Evolutionary conservation across 306 rosid species (phyloP).

Genomic region (Mucuna pruriens): DNA sequence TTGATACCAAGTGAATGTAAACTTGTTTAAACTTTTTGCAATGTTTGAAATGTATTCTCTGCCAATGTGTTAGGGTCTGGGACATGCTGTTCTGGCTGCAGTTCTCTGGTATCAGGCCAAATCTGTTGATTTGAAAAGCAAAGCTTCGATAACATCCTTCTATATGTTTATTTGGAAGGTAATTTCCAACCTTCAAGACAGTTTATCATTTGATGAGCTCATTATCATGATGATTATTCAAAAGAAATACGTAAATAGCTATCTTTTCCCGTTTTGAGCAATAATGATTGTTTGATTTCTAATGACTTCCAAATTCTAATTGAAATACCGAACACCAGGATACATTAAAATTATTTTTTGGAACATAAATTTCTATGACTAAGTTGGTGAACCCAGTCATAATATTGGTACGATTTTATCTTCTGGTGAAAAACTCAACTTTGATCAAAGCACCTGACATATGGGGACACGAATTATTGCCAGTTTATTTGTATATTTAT

Average conservation of each 20-base stretch:
- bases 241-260: background rate
- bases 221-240: background rate
- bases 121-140: slow-evolving; percentile 81
- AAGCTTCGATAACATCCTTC: slow-evolving; percentile 85
- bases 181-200: slow-evolving; percentile 23
- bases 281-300: slow-evolving; percentile 22
- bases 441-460: background rate
- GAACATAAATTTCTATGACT: background rate
- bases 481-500: background rate
- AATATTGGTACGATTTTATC: slow-evolving; percentile 3
- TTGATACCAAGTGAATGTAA: background rate
- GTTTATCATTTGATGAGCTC: slow-evolving; percentile 16
- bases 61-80: slow-evolving; percentile 63
- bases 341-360: slow-evolving; percentile 5
- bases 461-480: background rate
- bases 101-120: slow-evolving; percentile 80
- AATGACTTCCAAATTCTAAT: slow-evolving; percentile 10
- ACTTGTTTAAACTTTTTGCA: slow-evolving; percentile 20
- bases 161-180: slow-evolving; percentile 99
- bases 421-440: background rate
- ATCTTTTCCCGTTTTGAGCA: slow-evolving; percentile 4
- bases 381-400: background rate
- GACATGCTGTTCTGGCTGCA: slow-evolving; percentile 71
- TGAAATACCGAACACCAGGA: background rate
- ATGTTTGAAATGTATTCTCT: slow-evolving; percentile 26